Evolutionary conservation across 2,329 filamentous ascomycete genomes (phyloP), one percentile per base, ranked within the genome.

Genomic region (Hymenotorrendiella dingleyae): DNA sequence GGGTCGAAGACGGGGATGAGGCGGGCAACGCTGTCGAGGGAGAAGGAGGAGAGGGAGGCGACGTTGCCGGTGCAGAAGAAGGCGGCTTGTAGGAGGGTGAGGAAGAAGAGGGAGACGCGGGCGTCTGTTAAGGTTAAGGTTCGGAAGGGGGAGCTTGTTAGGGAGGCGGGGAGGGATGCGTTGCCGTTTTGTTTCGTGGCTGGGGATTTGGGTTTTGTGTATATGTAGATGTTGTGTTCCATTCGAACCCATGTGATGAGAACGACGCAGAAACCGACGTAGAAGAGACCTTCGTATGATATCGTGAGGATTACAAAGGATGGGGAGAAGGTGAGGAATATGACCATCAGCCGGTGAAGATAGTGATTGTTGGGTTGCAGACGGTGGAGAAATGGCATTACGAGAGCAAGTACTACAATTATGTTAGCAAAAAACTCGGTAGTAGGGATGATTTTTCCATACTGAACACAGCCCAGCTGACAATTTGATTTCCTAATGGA

Each of bases 51-150:
- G 42, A 98, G 68, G 0, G 91, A 96, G 1, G 93, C 93, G 45
- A 98, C 80, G 67, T 98, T 98, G 50, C 93, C 93, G 0, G 91
- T 97, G 67, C 83, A 87, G 74, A 97, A 98, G 66, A 98, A 98
- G 39, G 85, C 93, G 3, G 90, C 91, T 65, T 98, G 93, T 5
- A 98, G 75, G 28, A 98, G 77, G 54, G 88, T 89, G 64, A 98
- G 84, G 73, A 97, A 96, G 71, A 97, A 97, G 6, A 98, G 76
- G 1, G 88, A 84, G 26, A 94, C 84, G 27, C 94, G 85, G 4
- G 84, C 80, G 62, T 98, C 93, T n/a, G 84, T 76, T 5, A 97
- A 72, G 2, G 75, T 80, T 36, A 97, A 73, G 1, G 84, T 72
- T 30, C 91, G 83, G 51, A 56, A 64, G 20, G 50, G 52, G 3